Conservation (phyloP, 1,139 yeast genomes). For the Wickerhamomyces sp. region DNA sequence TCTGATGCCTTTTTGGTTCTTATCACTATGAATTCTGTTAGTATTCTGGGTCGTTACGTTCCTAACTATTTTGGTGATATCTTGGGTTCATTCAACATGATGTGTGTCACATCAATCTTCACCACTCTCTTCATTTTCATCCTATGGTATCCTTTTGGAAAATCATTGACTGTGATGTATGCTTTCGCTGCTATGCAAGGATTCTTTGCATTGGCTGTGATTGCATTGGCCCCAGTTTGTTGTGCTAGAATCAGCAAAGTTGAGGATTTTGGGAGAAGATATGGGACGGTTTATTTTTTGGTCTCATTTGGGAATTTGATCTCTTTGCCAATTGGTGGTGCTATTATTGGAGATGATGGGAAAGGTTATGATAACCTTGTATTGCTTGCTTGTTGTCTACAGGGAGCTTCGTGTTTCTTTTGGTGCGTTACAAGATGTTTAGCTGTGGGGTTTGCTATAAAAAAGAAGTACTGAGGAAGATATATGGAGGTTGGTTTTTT, state of each 20-base stretch:
- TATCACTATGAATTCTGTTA: slow-evolving; percentile 34
- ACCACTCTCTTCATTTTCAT: slow-evolving; percentile 27
- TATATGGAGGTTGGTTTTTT: no score
- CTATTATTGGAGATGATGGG: slow-evolving; percentile 35
- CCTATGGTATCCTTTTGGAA: slow-evolving; percentile 50
- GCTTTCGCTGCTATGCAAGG: slow-evolving; percentile 39
- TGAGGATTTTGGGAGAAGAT: slow-evolving; percentile 41
- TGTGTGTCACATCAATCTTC: slow-evolving; percentile 36
- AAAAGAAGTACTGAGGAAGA: background rate
- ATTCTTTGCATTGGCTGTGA: slow-evolving; percentile 43
- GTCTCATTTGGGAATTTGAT: slow-evolving; percentile 39
- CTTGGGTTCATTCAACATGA: slow-evolving; percentile 45
- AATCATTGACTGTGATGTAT: slow-evolving; percentile 40
- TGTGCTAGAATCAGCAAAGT: slow-evolving; percentile 29
- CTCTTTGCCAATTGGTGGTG: slow-evolving; percentile 46
- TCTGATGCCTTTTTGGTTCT: slow-evolving; percentile 36
- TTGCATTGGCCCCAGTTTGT: slow-evolving; percentile 39
- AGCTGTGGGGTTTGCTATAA: background rate
- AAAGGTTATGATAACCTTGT: slow-evolving; percentile 22
- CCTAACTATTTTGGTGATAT: slow-evolving; percentile 30
- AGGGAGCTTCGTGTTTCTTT: slow-evolving; percentile 12
- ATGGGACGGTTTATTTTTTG: slow-evolving; percentile 41
- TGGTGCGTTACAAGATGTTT: slow-evolving; percentile 28
- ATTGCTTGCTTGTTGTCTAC: slow-evolving; percentile 14
- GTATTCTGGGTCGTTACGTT: slow-evolving; percentile 53